Conservation (phyloP, 371 early-diverging fungal genomes). For the Mortierella sp. region DNA sequence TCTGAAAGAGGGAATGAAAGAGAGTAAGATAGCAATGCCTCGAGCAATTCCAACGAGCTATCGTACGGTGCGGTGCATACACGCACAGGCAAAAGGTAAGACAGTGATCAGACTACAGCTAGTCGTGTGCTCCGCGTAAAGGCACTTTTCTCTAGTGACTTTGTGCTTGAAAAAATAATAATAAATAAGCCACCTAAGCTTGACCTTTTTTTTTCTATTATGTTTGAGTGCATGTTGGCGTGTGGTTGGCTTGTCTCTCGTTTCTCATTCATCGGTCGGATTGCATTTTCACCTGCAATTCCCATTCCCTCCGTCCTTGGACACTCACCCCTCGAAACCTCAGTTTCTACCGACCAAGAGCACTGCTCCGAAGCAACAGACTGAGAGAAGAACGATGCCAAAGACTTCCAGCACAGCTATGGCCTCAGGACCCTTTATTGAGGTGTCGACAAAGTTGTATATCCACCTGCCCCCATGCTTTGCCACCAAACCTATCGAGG, state of each 20-base stretch:
- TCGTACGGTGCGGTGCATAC: too few species aligned
- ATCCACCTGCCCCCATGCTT: slow-evolving; percentile 84
- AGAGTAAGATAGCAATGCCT: background rate
- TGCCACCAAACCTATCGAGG: slow-evolving; percentile 72
- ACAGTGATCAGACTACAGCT: too few species aligned
- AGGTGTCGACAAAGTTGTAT: slow-evolving; percentile 70
- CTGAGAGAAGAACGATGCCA: slow-evolving; percentile 24
- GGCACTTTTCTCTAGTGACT: too few species aligned
- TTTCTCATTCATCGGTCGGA: slow-evolving; percentile 13
- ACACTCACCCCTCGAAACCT: too few species aligned
- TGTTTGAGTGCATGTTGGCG: background rate
- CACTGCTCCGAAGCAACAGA: too few species aligned
- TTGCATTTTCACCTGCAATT: background rate
- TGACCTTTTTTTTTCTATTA: slow-evolving; percentile 13
- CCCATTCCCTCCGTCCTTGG: background rate
- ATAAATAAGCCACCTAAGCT: slow-evolving; percentile 23
- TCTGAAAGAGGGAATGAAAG: background rate
- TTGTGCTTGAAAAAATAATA: background rate
- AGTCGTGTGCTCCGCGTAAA: too few species aligned
- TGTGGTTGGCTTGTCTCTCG: background rate
- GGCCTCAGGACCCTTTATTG: slow-evolving; percentile 61
- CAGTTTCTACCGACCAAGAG: too few species aligned
- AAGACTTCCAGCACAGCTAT: slow-evolving; percentile 11
- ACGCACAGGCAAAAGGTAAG: too few species aligned
- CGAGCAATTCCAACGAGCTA: background rate